Evolutionary conservation across 257 asterid species (phyloP).

Genomic region (Paulownia fortunei): DNA sequence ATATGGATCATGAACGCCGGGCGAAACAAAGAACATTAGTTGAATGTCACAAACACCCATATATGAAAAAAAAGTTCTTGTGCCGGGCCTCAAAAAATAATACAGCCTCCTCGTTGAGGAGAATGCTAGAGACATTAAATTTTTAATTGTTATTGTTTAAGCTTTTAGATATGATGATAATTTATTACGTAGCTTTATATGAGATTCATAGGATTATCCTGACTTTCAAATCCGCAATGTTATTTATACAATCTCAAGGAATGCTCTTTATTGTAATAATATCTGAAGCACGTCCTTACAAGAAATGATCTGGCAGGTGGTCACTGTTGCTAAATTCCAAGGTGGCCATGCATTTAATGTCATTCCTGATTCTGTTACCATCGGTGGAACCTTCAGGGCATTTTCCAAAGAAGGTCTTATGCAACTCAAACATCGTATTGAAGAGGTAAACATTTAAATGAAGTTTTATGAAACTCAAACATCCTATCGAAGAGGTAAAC

Average conservation of each 20-base stretch:
- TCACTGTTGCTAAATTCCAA: constrained; percentile 56
- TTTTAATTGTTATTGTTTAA: background rate
- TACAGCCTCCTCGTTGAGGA: background rate
- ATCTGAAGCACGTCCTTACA: background rate
- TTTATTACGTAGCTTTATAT: background rate
- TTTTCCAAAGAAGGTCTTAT: constrained; percentile 49
- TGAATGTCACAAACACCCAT: background rate
- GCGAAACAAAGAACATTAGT: too few species aligned
- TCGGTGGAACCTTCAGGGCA: constrained; percentile 80
- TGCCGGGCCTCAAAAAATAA: background rate
- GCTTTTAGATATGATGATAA: background rate
- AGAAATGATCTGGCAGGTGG: constrained; percentile 51
- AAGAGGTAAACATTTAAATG: constrained; percentile 55
- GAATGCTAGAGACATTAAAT: background rate
- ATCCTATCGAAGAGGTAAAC: constrained; percentile 66
- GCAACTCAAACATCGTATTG: constrained; percentile 61
- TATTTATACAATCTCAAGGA: background rate
- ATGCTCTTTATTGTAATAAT: background rate
- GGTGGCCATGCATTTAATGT: constrained; percentile 72
- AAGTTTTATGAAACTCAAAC: constrained; percentile 54
- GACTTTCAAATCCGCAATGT: background rate
- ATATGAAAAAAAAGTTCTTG: background rate
- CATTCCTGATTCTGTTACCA: constrained; percentile 61
- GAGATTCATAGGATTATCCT: background rate
- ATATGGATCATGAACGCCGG: background rate